Evolutionary conservation across 2,329 filamentous ascomycete species (phyloP).

Genomic region (Cordyceps fumosorosea): DNA sequence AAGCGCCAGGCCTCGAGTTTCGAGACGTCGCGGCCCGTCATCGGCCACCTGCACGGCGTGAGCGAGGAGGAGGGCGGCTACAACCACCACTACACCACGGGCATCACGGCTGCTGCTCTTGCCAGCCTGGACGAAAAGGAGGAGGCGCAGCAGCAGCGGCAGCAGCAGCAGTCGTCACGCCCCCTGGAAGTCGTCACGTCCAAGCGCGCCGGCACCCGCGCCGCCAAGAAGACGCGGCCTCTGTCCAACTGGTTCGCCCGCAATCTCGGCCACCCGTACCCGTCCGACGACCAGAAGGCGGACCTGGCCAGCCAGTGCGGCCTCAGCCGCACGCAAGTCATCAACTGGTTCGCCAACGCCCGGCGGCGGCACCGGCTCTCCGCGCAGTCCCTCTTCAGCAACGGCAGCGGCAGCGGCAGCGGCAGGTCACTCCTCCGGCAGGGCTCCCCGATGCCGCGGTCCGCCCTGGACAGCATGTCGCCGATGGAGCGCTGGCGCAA

Average conservation of each 20-base stretch:
- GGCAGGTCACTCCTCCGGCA: constrained; percentile 26
- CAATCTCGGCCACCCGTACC: constrained; percentile 42
- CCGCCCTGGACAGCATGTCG: constrained; percentile 30
- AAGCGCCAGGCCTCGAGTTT: constrained; percentile 40
- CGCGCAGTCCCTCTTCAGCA: constrained; percentile 22
- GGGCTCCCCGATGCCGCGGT: constrained; percentile 37
- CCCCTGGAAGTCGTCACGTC: constrained; percentile 17
- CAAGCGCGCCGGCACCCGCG: constrained; percentile 32
- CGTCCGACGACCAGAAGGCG: constrained; percentile 38
- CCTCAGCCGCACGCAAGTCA: constrained; percentile 37
- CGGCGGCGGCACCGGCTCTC: constrained; percentile 38
- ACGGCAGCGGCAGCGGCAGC: constrained; percentile 7
- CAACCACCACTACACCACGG: background rate
- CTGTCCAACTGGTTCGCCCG: constrained; percentile 39
- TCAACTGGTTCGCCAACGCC: constrained; percentile 46
- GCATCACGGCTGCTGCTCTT: background rate
- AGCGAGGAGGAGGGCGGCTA: constrained; percentile 27
- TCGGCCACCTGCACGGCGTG: constrained; percentile 43
- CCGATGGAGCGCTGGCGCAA: constrained; percentile 38
- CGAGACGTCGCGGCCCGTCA: constrained; percentile 39
- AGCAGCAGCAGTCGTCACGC: too few species aligned
- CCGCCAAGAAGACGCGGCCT: constrained; percentile 38
- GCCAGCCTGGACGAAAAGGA: background rate
- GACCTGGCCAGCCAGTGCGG: constrained; percentile 35
- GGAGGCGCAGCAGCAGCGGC: background rate